Evolutionary conservation across 306 rosid species (phyloP).

Genomic region (Glycine soja): DNA sequence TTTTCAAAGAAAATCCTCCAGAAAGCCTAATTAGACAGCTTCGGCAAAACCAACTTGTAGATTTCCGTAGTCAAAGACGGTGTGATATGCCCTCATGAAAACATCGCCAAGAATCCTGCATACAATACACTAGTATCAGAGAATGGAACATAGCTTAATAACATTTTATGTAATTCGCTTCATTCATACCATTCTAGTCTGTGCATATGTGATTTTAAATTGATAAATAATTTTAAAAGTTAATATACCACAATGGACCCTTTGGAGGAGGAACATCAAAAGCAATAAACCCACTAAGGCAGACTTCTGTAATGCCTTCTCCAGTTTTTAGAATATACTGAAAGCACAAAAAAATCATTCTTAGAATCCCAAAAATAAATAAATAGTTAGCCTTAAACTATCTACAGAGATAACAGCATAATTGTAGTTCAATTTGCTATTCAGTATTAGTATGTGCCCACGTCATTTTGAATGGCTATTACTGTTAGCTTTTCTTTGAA

Average conservation of each 20-base stretch:
- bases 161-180: neutral
- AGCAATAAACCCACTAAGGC: conserved; percentile 84
- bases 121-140: conserved; percentile 16
- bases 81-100: conserved; percentile 86
- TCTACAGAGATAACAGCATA: conserved; percentile 20
- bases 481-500: conserved; percentile 5
- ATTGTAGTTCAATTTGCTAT: conserved; percentile 31
- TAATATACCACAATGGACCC: conserved; percentile 78
- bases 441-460: conserved; percentile 6
- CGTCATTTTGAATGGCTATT: conserved; percentile 14
- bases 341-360: conserved; percentile 37
- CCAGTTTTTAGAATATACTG: conserved; percentile 82
- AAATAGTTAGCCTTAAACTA: neutral
- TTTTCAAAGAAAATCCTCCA: conserved; percentile 16
- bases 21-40: conserved; percentile 55
- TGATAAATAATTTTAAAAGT: neutral
- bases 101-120: conserved; percentile 95
- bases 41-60: conserved; percentile 75
- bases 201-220: conserved; percentile 25
- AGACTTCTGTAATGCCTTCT: conserved; percentile 62
- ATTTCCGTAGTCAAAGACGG: conserved; percentile 77
- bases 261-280: conserved; percentile 72
- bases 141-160: neutral
- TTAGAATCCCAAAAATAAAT: conserved; percentile 9
- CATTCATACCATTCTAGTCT: conserved; percentile 23